These are phyloP conservation scores for Malassezia equina DNA, from an alignment of 1,284 basidiomycete genomes.

Conservation along the genomic window DNA sequence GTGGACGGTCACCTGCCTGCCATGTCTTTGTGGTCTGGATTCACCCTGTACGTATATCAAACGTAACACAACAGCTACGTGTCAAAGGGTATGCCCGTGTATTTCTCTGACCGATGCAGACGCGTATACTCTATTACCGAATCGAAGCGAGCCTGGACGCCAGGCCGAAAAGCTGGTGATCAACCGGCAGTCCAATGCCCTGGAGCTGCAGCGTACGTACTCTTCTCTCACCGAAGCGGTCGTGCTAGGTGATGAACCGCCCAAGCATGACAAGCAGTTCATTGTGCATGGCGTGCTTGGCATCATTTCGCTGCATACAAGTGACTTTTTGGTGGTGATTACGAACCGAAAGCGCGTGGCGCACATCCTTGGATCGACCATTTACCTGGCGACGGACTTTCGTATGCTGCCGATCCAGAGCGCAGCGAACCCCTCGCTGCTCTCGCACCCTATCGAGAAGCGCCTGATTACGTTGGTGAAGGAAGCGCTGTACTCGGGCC, in stretches of 20 bases:
- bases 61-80: conserved; percentile 7
- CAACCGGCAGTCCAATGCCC: background rate
- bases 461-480: conserved; percentile 77
- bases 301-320: conserved; percentile 36
- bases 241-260: background rate
- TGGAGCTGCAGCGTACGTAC: conserved; percentile 7
- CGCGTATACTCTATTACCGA: conserved; percentile 10
- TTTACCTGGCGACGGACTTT: conserved; percentile 84
- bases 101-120: background rate
- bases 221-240: background rate
- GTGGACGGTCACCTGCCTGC: background rate
- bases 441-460: conserved; percentile 68
- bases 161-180: conserved; percentile 15
- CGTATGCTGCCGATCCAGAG: conserved; percentile 71
- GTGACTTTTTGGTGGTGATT: conserved; percentile 79
- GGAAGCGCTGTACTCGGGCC: conserved; percentile 68
- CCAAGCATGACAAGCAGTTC: conserved; percentile 21
- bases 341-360: conserved; percentile 72
- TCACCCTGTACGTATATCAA: conserved; percentile 11
- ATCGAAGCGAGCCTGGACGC: conserved; percentile 3
- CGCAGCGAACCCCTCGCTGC: conserved; percentile 58
- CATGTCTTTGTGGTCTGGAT: conserved; percentile 18
- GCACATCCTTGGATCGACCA: conserved; percentile 68
- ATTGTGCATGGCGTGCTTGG: conserved; percentile 35
- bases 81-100: conserved; percentile 3